Evolutionary conservation across 2,329 filamentous ascomycete genomes (phyloP).

Genomic region (Colletotrichum orbiculare): DNA sequence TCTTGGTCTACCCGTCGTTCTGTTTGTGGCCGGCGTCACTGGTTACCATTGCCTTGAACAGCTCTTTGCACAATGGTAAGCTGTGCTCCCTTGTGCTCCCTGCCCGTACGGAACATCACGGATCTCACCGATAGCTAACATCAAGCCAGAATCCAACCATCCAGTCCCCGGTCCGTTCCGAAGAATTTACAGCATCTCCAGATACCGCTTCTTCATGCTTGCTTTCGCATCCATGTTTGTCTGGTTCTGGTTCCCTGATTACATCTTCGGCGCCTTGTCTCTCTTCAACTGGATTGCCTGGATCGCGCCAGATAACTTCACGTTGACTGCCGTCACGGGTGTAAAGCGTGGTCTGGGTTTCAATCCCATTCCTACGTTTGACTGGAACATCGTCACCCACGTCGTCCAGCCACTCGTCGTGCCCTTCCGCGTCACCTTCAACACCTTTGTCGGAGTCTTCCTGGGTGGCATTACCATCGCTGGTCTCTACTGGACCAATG

Average conservation of each 20-base stretch:
- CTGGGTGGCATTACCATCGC: constrained; percentile 44
- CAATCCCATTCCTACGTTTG: constrained; percentile 51
- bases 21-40: constrained; percentile 64
- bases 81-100: constrained; percentile 37
- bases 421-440: constrained; percentile 44
- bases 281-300: constrained; percentile 63
- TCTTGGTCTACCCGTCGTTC: constrained; percentile 59
- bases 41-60: constrained; percentile 57
- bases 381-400: constrained; percentile 51
- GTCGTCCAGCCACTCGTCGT: constrained; percentile 46
- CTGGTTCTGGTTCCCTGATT: constrained; percentile 64
- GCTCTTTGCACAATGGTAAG: constrained; percentile 52
- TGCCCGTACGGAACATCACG: too few species aligned
- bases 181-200: constrained; percentile 48
- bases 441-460: constrained; percentile 46
- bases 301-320: constrained; percentile 56
- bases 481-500: constrained; percentile 47
- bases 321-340: constrained; percentile 48
- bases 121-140: too few species aligned
- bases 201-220: constrained; percentile 55
- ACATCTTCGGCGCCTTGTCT: constrained; percentile 57
- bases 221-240: constrained; percentile 58
- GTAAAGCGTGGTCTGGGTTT: constrained; percentile 50
- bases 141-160: constrained; percentile 37
- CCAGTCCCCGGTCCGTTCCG: constrained; percentile 45